Percentiles rank a stretch among this genome's conserved stretches.
phyloP scores from a whole-genome alignment of 129 eudicot species.

The Solidago caesia region DNA sequence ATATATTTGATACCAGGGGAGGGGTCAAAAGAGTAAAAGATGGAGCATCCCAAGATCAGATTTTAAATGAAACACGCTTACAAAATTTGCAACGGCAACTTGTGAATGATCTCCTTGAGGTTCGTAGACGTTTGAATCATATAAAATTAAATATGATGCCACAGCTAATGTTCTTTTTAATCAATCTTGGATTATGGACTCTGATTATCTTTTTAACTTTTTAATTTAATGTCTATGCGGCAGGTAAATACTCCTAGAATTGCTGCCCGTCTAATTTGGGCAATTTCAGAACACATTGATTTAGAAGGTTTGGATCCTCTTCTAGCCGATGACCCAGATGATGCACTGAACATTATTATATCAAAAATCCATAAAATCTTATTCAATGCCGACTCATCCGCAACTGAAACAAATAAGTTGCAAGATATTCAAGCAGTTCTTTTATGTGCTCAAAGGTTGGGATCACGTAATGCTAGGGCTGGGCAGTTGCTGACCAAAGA shows the following conservation, averaged over 20 bases:
- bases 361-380: slow-evolving; percentile 88
- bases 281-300: slow-evolving; percentile 91
- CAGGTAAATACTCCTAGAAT: slow-evolving; percentile 96
- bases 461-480: slow-evolving; percentile 95
- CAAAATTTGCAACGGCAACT: slow-evolving; percentile 89
- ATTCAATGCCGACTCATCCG: slow-evolving; percentile 74
- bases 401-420: slow-evolving; percentile 74
- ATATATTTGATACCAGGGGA: slow-evolving; percentile 95
- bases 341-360: slow-evolving; percentile 74
- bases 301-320: slow-evolving; percentile 96
- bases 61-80: slow-evolving; percentile 86
- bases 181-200: slow-evolving; percentile 12
- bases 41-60: slow-evolving; percentile 99
- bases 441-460: slow-evolving; percentile 82
- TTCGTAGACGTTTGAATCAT: slow-evolving; percentile 31
- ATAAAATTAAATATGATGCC: slow-evolving; percentile 10
- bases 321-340: slow-evolving; percentile 97
- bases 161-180: not conserved
- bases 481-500: slow-evolving; percentile 87
- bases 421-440: slow-evolving; percentile 97
- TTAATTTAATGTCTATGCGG: slow-evolving; percentile 18
- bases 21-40: slow-evolving; percentile 96
- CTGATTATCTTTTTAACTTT: slow-evolving; percentile 12
- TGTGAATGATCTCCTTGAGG: slow-evolving; percentile 90
- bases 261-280: slow-evolving; percentile 91